These are phyloP conservation scores for Cercophora samala DNA, from an alignment of 495 filamentous ascomycete species.

Conservation along the genomic window DNA sequence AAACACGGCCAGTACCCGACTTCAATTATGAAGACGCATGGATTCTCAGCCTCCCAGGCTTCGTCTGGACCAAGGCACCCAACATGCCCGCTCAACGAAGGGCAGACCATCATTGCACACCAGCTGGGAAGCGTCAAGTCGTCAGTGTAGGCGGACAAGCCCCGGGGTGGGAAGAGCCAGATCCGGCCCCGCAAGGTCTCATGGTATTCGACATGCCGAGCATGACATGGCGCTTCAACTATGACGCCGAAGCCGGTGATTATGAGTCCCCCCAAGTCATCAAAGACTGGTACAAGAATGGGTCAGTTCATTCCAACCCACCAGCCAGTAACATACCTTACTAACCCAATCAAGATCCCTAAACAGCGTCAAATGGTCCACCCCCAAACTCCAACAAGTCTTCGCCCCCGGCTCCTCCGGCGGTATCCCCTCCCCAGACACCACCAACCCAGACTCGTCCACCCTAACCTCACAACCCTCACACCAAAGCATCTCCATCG, in stretches of 20 bases:
- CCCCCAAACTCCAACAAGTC: background rate
- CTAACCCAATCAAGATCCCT: background rate
- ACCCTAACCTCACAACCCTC: background rate
- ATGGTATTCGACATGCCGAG: slow-evolving; percentile 3
- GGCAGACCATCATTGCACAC: background rate
- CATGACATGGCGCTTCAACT: background rate
- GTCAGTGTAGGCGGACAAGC: background rate
- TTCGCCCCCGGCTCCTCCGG: background rate
- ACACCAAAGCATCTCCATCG: background rate
- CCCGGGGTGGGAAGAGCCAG: background rate
- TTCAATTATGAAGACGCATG: background rate
- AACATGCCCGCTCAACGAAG: background rate
- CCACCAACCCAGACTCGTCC: background rate
- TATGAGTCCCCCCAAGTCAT: background rate
- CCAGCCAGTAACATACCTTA: background rate
- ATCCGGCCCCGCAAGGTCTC: background rate
- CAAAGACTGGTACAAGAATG: background rate
- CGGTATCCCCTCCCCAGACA: no score
- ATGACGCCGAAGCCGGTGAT: background rate
- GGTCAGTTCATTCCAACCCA: background rate
- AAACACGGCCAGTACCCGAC: background rate
- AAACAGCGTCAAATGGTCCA: background rate
- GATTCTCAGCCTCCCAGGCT: slow-evolving; percentile 8
- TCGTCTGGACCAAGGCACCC: slow-evolving; percentile 4
- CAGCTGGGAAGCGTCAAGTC: slow-evolving; percentile 1